Evolutionary conservation across 306 rosid species (phyloP).

Genomic region (Canavalia gladiata): DNA sequence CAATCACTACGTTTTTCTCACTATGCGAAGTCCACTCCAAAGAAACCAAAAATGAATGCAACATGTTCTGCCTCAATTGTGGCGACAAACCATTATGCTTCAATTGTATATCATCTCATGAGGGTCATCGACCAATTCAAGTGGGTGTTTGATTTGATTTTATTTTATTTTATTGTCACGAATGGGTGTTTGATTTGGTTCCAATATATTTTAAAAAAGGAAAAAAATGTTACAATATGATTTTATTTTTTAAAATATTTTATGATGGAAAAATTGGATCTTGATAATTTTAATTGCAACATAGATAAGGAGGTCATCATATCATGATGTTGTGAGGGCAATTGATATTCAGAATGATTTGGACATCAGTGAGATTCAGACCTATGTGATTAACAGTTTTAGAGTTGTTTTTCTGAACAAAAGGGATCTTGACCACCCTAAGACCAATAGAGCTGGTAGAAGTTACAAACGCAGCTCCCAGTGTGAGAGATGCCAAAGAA

Average conservation of each 20-base stretch:
- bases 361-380: conserved; percentile 59
- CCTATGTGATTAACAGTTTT: conserved; percentile 61
- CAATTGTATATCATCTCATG: conserved; percentile 55
- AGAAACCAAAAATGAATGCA: conserved; percentile 56
- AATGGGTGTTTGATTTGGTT: too few species aligned
- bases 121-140: conserved; percentile 62
- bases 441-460: neutral
- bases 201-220: too few species aligned
- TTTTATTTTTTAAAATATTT: neutral
- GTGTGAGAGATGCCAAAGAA: conserved; percentile 57
- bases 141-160: conserved; percentile 38
- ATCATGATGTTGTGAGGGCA: conserved; percentile 62
- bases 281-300: neutral
- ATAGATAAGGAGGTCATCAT: conserved; percentile 70
- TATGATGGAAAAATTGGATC: neutral
- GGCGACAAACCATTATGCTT: conserved; percentile 48
- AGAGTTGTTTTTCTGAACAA: conserved; percentile 62
- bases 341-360: conserved; percentile 55
- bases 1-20: conserved; percentile 51
- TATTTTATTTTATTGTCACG: too few species aligned
- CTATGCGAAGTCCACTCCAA: conserved; percentile 47
- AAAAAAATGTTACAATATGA: too few species aligned
- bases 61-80: conserved; percentile 66
- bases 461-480: conserved; percentile 24
- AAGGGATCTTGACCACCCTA: conserved; percentile 44